Conservation (phyloP, 192 early-diverging fungal species). For the Kappamyces sp. region DNA sequence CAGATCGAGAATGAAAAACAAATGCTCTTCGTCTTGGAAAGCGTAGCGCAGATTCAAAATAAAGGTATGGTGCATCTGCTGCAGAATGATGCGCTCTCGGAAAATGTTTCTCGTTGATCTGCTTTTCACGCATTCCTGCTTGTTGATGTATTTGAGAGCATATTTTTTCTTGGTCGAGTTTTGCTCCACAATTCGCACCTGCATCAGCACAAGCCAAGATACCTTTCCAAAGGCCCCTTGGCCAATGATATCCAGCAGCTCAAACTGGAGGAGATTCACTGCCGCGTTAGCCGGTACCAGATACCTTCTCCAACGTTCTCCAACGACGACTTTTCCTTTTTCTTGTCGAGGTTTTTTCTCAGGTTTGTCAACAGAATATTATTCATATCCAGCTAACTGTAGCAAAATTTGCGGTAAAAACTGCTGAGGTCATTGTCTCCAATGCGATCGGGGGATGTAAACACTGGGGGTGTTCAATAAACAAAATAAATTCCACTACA, state of each 20-base stretch:
- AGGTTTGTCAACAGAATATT: no score
- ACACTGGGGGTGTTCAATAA: no score
- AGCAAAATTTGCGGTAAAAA: no score
- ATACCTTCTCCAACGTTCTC: no score
- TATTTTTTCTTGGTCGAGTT: constrained; percentile 68
- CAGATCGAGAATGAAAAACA: constrained; percentile 58
- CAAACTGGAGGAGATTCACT: constrained; percentile 84
- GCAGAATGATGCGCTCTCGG: constrained; percentile 80
- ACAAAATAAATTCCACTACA: no score
- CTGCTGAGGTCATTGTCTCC: no score
- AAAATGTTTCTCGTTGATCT: constrained; percentile 84
- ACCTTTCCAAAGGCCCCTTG: constrained; percentile 88
- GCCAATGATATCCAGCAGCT: constrained; percentile 80
- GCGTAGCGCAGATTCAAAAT: constrained; percentile 65
- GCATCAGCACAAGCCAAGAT: constrained; percentile 34
- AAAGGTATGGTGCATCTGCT: constrained; percentile 79
- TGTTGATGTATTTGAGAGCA: constrained; percentile 97
- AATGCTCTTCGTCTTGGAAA: constrained; percentile 57
- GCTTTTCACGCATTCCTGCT: constrained; percentile 79
- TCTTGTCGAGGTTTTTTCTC: no score
- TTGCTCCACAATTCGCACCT: constrained; percentile 92
- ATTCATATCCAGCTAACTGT: no score
- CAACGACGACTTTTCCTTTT: no score
- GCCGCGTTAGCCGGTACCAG: background rate
- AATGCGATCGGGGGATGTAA: no score